Percentiles rank a stretch among this genome's conserved stretches.
phyloP scores from a whole-genome alignment of 179 eudicot genomes.

The Spergularia azorica region DNA sequence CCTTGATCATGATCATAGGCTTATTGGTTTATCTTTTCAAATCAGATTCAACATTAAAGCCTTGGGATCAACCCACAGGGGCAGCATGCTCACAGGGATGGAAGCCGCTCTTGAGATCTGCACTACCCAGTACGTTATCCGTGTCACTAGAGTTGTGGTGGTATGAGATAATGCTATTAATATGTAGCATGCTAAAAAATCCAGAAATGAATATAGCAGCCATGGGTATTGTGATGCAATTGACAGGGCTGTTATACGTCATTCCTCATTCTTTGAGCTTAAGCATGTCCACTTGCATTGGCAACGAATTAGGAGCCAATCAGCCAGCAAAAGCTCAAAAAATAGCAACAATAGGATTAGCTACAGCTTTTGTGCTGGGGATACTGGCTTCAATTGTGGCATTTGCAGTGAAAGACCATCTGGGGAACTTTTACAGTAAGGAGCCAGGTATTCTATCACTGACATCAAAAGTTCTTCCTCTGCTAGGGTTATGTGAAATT shows the following conservation, averaged over 20 bases:
- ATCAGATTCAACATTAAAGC: constrained; percentile 11
- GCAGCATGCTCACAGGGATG: constrained; percentile 6
- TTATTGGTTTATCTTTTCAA: constrained; percentile 20
- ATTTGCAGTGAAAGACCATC: constrained; percentile 4
- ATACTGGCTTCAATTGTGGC: constrained; percentile 16
- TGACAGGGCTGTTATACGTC: constrained; percentile 23
- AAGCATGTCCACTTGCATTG: constrained; percentile 20
- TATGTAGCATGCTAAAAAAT: constrained; percentile 17
- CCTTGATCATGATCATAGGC: constrained; percentile 22
- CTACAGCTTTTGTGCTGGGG: constrained; percentile 10
- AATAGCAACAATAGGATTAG: constrained; percentile 7
- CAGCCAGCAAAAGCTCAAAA: constrained; percentile 18
- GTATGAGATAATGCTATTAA: constrained; percentile 23
- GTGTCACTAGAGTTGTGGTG: constrained; percentile 30
- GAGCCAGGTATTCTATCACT: constrained; percentile 4
- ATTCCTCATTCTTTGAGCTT: constrained; percentile 24
- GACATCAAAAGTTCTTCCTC: constrained; percentile 14
- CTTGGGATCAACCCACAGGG: constrained; percentile 11
- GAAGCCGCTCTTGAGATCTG: constrained; percentile 15
- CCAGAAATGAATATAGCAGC: constrained; percentile 20
- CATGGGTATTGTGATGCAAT: constrained; percentile 27
- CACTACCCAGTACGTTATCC: constrained; percentile 17
- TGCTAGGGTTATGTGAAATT: constrained; percentile 25
- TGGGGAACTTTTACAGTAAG: constrained; percentile 15
- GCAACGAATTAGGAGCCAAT: constrained; percentile 22